phyloP scores from a whole-genome alignment of 805 yeast genomes.

The Lachancea waltii region DNA sequence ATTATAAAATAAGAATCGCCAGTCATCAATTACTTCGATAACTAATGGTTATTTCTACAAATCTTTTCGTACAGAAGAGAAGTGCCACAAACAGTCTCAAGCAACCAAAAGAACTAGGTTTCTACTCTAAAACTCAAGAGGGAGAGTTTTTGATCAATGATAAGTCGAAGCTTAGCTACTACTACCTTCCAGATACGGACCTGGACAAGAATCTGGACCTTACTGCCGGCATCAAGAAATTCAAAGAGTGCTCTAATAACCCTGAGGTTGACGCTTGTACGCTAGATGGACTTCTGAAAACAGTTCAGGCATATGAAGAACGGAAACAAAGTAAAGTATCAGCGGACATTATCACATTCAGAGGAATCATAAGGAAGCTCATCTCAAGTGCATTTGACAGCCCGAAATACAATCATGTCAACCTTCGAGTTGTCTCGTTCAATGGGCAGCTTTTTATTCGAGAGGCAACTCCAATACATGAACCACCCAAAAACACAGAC shows the following conservation, averaged over 20 bases:
- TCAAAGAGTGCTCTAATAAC: conserved; percentile 46
- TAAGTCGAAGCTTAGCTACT: conserved; percentile 56
- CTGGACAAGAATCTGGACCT: conserved; percentile 60
- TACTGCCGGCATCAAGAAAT: conserved; percentile 54
- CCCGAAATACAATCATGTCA: conserved; percentile 45
- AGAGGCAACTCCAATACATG: conserved; percentile 33
- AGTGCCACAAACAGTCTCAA: conserved; percentile 63
- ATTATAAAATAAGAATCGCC: not conserved
- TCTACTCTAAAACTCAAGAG: conserved; percentile 55
- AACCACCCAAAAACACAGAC: conserved; percentile 37
- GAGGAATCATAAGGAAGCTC: conserved; percentile 73
- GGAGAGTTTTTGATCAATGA: conserved; percentile 45
- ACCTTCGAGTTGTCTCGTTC: conserved; percentile 56
- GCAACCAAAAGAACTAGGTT: conserved; percentile 79
- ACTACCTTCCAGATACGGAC: conserved; percentile 70
- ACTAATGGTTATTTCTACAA: conserved; percentile 27
- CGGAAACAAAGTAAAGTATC: conserved; percentile 38
- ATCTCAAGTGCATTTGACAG: conserved; percentile 50
- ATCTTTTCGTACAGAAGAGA: conserved; percentile 36
- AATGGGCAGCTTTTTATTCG: conserved; percentile 72
- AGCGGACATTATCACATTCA: conserved; percentile 68
- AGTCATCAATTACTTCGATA: not conserved
- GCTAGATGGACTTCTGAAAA: conserved; percentile 49
- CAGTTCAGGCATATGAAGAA: conserved; percentile 53
- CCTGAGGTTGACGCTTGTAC: conserved; percentile 37